phyloP scores from a whole-genome alignment of 768 basidiomycete genomes.

The Tricholoma bakamatsutake region DNA sequence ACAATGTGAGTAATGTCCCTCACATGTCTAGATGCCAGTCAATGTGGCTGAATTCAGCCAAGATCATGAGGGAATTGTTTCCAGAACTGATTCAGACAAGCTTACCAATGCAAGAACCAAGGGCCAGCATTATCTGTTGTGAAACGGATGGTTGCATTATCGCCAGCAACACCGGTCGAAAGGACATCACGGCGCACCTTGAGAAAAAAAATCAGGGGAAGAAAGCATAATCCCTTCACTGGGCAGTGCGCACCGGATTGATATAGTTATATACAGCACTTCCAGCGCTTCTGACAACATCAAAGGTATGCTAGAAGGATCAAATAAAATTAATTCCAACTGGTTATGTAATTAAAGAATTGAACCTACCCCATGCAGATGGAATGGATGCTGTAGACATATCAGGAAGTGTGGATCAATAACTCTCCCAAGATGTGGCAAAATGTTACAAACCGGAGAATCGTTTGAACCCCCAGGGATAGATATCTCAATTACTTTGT shows the following conservation, averaged over 20 bases:
- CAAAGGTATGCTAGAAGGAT: slow-evolving; percentile 32
- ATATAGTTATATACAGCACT: slow-evolving; percentile 33
- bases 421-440: background rate
- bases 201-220: background rate
- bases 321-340: slow-evolving; percentile 1
- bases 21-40: slow-evolving; percentile 39
- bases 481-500: slow-evolving; percentile 30
- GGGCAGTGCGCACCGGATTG: slow-evolving; percentile 38
- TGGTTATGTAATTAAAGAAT: background rate
- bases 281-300: slow-evolving; percentile 37
- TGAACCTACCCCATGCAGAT: slow-evolving; percentile 39
- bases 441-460: slow-evolving; percentile 6
- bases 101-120: slow-evolving; percentile 44
- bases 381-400: slow-evolving; percentile 35
- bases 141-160: slow-evolving; percentile 55
- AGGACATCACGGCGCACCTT: slow-evolving; percentile 47
- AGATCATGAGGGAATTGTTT: background rate
- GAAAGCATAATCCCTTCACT: background rate
- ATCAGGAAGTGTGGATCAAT: background rate
- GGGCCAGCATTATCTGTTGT: slow-evolving; percentile 64
- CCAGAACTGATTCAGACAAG: background rate
- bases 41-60: slow-evolving; percentile 24
- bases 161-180: slow-evolving; percentile 29
- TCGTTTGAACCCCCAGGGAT: slow-evolving; percentile 21
- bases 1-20: background rate